Evolutionary conservation across 2,329 filamentous ascomycete genomes (phyloP).

Genomic region (Diaporthe sp.): DNA sequence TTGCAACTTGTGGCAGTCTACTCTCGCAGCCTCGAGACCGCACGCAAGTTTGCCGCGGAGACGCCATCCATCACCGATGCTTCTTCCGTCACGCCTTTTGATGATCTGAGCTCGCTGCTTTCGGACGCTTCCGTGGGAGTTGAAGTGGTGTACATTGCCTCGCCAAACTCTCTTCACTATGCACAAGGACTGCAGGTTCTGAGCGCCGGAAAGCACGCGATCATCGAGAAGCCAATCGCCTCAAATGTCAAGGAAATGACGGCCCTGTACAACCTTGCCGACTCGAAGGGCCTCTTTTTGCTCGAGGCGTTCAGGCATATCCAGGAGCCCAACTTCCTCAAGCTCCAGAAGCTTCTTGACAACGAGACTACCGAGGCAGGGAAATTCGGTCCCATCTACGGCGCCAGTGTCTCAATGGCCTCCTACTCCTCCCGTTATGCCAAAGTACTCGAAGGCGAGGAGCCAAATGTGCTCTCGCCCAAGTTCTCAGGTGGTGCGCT

Average conservation of each 20-base stretch:
- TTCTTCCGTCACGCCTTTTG: constrained; percentile 30
- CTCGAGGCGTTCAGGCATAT: constrained; percentile 36
- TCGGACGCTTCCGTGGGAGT: constrained; percentile 43
- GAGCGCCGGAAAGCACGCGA: constrained; percentile 62
- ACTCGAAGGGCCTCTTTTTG: constrained; percentile 32
- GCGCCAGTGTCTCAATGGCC: constrained; percentile 33
- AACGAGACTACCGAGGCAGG: constrained; percentile 24
- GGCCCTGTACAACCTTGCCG: constrained; percentile 56
- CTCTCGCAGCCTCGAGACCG: constrained; percentile 31
- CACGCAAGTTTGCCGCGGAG: constrained; percentile 27
- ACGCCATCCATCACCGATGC: constrained; percentile 30
- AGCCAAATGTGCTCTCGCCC: constrained; percentile 34
- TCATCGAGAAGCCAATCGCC: constrained; percentile 65
- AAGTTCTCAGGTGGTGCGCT: constrained; percentile 31
- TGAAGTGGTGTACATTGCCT: constrained; percentile 50
- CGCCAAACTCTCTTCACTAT: constrained; percentile 61
- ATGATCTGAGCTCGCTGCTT: constrained; percentile 32
- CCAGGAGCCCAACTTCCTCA: constrained; percentile 34
- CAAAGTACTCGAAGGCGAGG: constrained; percentile 32
- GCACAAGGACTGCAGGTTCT: constrained; percentile 57
- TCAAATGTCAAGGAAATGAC: constrained; percentile 58
- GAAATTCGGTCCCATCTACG: constrained; percentile 31
- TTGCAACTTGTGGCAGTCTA: constrained; percentile 33
- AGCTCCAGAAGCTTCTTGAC: constrained; percentile 28
- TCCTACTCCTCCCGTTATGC: constrained; percentile 30